Evolutionary conservation across 257 asterid genomes (phyloP).

Genomic region (Capsicum baccatum): DNA sequence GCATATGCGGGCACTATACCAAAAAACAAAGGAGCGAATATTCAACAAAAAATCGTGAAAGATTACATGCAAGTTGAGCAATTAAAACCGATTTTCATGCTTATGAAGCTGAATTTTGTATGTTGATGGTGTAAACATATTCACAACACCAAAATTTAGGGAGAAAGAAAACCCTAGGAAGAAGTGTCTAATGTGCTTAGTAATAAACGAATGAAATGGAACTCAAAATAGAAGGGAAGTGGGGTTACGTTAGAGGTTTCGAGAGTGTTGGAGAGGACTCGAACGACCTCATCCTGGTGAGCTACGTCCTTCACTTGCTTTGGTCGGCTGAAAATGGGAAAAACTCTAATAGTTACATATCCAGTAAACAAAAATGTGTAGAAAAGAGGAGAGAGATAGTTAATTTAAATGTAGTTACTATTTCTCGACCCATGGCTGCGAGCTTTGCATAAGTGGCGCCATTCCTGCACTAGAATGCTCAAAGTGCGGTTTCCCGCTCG

Average conservation of each 20-base stretch:
- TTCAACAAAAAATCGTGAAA: constrained; percentile 12
- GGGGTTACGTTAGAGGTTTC: constrained; percentile 79
- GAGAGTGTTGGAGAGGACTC: constrained; percentile 93
- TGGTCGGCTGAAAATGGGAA: constrained; percentile 70
- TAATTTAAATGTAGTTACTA: constrained; percentile 50
- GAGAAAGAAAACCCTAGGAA: background rate
- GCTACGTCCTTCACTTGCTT: constrained; percentile 97
- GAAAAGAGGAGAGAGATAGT: too few relatives aligned
- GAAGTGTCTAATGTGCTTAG: background rate
- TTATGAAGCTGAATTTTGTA: too few relatives aligned
- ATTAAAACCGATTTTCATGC: background rate
- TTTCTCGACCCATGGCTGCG: constrained; percentile 99
- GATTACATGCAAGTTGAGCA: background rate
- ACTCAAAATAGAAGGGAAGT: background rate
- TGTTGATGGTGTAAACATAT: too few relatives aligned
- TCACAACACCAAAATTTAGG: too few relatives aligned
- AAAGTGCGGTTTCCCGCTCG: constrained; percentile 19
- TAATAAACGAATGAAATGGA: background rate
- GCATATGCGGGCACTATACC: constrained; percentile 92
- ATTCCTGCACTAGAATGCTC: constrained; percentile 32
- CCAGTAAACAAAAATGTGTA: background rate
- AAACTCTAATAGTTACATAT: background rate
- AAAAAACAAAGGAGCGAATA: background rate
- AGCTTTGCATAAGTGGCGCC: constrained; percentile 93
- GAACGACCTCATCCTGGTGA: constrained; percentile 96